These are phyloP conservation scores for Arthrinium phaeospermum DNA, from an alignment of 2,329 filamentous ascomycete species.

Conservation along the genomic window DNA sequence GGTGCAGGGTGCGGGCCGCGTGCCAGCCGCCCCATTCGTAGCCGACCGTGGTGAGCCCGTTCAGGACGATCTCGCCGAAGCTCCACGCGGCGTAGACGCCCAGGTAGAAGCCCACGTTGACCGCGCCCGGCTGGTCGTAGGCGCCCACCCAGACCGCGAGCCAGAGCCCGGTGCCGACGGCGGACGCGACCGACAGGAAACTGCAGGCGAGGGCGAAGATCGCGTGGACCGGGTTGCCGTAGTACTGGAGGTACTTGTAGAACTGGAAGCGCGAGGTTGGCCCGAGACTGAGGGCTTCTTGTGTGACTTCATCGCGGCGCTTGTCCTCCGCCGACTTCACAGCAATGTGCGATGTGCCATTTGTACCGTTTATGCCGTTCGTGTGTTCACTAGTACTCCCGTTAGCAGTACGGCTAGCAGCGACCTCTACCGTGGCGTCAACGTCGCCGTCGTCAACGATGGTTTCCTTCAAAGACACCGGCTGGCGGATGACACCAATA, in stretches of 20 bases:
- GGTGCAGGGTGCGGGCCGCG: slow-evolving; percentile 59
- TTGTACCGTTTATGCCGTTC: slow-evolving; percentile 16
- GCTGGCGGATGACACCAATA: slow-evolving; percentile 50
- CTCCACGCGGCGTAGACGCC: slow-evolving; percentile 56
- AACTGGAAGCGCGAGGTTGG: slow-evolving; percentile 51
- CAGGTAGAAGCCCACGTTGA: slow-evolving; percentile 57
- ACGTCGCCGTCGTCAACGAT: slow-evolving; percentile 42
- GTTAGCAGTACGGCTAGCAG: slow-evolving; percentile 28
- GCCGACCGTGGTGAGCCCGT: slow-evolving; percentile 48
- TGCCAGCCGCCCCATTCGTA: slow-evolving; percentile 63
- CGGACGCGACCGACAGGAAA: slow-evolving; percentile 48
- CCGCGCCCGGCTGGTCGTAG: slow-evolving; percentile 48
- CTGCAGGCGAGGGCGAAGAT: slow-evolving; percentile 45
- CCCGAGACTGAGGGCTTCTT: slow-evolving; percentile 55
- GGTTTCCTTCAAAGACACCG: slow-evolving; percentile 49
- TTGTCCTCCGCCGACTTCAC: slow-evolving; percentile 44
- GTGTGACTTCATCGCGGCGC: slow-evolving; percentile 48
- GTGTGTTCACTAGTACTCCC: slow-evolving; percentile 28
- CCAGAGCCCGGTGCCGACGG: slow-evolving; percentile 53
- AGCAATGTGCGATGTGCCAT: slow-evolving; percentile 30
- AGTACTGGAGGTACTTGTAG: slow-evolving; percentile 58
- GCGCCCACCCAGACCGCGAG: slow-evolving; percentile 61
- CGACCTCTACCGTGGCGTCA: slow-evolving; percentile 36
- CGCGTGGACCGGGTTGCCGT: slow-evolving; percentile 52
- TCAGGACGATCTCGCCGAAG: slow-evolving; percentile 49